Evolutionary conservation across 345 rosid genomes (phyloP).

Genomic region (Euphorbia lathyris): DNA sequence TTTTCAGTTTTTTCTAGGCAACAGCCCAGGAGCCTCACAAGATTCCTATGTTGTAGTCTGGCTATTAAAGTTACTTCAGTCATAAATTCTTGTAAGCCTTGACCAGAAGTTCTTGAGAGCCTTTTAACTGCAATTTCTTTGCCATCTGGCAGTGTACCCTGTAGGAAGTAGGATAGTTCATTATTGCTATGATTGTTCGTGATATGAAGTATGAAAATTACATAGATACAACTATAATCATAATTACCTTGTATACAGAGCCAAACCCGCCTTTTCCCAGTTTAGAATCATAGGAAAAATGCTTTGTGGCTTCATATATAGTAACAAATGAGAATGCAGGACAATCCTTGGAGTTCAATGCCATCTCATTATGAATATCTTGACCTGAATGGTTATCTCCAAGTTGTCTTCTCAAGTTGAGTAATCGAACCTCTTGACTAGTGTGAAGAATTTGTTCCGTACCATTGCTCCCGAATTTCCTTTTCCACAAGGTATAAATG

Average conservation of each 20-base stretch:
- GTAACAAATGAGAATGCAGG: conserved; percentile 22
- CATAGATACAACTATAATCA: not conserved
- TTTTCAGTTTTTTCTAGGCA: conserved; percentile 21
- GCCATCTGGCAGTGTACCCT: conserved; percentile 22
- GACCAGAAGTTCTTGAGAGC: conserved; percentile 26
- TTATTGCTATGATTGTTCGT: too few relatives aligned
- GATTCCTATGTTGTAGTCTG: conserved; percentile 27
- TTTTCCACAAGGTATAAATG: conserved; percentile 5
- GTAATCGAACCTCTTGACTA: conserved; percentile 23
- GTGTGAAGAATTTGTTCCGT: not conserved
- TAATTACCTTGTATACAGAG: conserved; percentile 42
- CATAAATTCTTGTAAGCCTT: conserved; percentile 27
- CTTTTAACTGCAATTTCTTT: conserved; percentile 31
- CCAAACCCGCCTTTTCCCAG: conserved; percentile 54
- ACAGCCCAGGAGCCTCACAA: conserved; percentile 24
- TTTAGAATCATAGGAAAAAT: conserved; percentile 30
- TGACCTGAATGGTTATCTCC: conserved; percentile 2
- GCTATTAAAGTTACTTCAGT: conserved; percentile 25
- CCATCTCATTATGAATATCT: conserved; percentile 8
- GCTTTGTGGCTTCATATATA: conserved; percentile 24
- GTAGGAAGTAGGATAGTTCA: not conserved
- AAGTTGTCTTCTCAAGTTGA: conserved; percentile 2
- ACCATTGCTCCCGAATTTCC: conserved; percentile 3
- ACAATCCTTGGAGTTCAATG: conserved; percentile 18
- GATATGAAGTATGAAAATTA: too few relatives aligned